Percentiles rank a stretch among this genome's conserved stretches.
These are phyloP conservation scores for Colletotrichum gigasporum DNA, from an alignment of 2,329 filamentous ascomycete genomes.

Conservation along the genomic window DNA sequence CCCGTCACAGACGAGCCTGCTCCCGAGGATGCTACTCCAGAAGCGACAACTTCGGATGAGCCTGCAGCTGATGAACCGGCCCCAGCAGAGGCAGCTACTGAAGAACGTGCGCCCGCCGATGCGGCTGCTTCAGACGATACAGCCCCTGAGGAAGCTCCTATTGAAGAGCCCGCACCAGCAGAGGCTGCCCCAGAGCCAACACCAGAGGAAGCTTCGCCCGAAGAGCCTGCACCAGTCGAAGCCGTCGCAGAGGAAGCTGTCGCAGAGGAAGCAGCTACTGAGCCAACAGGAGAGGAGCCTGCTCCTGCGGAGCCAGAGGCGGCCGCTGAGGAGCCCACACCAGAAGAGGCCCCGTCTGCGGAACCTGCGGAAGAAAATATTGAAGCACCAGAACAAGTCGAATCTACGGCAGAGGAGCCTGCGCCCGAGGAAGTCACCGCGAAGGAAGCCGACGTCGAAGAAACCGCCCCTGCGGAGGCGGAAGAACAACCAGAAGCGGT, in stretches of 20 bases:
- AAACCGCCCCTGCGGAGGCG: neutral
- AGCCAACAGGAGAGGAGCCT: no score
- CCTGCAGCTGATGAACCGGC: neutral
- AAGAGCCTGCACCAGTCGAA: neutral
- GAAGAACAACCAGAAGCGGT: neutral
- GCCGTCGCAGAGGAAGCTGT: neutral
- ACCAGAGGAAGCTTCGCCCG: slow-evolving; percentile 10
- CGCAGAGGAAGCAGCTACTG: neutral
- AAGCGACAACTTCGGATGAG: slow-evolving; percentile 8
- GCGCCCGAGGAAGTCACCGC: neutral
- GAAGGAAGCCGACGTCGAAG: neutral
- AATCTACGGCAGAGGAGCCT: neutral
- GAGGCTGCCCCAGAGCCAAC: neutral
- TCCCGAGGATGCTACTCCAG: slow-evolving; percentile 16
- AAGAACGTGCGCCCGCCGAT: neutral
- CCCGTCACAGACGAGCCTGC: slow-evolving; percentile 4
- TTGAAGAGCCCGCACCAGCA: neutral
- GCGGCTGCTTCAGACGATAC: neutral
- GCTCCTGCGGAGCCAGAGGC: neutral
- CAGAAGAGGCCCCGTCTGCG: neutral
- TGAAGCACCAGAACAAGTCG: slow-evolving; percentile 7
- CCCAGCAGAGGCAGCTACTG: neutral
- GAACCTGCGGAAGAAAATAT: neutral
- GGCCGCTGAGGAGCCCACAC: neutral
- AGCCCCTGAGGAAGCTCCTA: neutral